Evolutionary conservation across 2,329 filamentous ascomycete species (phyloP).

Genomic region (Bipolaris gigantea): DNA sequence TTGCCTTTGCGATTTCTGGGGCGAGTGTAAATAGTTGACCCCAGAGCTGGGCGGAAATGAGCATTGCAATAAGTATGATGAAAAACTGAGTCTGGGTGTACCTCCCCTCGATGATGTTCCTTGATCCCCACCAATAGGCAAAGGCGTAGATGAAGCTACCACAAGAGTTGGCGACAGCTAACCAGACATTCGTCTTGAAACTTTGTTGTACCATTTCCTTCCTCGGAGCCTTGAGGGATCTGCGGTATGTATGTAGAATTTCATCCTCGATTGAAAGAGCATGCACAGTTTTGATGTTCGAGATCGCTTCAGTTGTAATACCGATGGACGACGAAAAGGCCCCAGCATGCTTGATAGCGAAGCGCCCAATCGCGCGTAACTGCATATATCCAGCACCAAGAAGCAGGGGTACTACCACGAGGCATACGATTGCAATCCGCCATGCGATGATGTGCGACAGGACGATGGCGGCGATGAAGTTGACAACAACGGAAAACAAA

Average conservation of each 20-base stretch:
- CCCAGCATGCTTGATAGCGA: conserved; percentile 58
- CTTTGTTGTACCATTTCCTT: conserved; percentile 55
- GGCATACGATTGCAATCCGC: conserved; percentile 74
- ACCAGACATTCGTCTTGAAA: conserved; percentile 60
- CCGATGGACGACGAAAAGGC: conserved; percentile 56
- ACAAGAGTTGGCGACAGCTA: conserved; percentile 62
- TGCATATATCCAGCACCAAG: conserved; percentile 71
- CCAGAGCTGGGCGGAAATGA: conserved; percentile 73
- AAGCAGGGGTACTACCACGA: conserved; percentile 69
- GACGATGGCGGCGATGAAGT: conserved; percentile 68
- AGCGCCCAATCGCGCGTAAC: conserved; percentile 61
- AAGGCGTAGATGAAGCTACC: conserved; percentile 73
- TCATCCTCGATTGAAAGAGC: conserved; percentile 56
- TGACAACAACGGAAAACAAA: conserved; percentile 67
- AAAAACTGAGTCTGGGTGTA: conserved; percentile 72
- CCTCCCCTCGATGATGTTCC: conserved; percentile 66
- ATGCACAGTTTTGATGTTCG: conserved; percentile 56
- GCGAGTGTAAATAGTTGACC: conserved; percentile 75
- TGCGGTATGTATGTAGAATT: conserved; percentile 50
- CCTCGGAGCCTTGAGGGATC: conserved; percentile 51
- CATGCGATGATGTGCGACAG: conserved; percentile 72
- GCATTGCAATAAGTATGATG: conserved; percentile 70
- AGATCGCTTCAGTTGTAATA: conserved; percentile 56
- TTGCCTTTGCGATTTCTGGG: conserved; percentile 71
- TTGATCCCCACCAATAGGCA: conserved; percentile 79